Evolutionary conservation across 2,329 filamentous ascomycete genomes (phyloP).

Genomic region (Botryotinia convoluta): DNA sequence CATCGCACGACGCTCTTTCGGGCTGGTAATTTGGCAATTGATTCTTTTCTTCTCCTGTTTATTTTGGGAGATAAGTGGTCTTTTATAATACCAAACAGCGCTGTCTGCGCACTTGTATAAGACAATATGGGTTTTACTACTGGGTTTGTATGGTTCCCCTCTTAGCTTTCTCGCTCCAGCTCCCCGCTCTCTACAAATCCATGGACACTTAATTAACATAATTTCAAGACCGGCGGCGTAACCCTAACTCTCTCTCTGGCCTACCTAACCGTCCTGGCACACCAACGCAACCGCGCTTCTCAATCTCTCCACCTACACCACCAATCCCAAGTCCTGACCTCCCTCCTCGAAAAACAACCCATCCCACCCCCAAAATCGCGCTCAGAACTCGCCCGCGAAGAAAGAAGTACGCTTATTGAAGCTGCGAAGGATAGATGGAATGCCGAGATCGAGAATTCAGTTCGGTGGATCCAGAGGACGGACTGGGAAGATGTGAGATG

Average conservation of each 20-base stretch:
- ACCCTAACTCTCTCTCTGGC: conserved; percentile 71
- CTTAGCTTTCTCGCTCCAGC: background rate
- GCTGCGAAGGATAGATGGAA: conserved; percentile 78
- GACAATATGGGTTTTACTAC: conserved; percentile 66
- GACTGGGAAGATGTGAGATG: conserved; percentile 64
- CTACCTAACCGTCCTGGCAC: conserved; percentile 68
- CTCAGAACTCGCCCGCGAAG: conserved; percentile 49
- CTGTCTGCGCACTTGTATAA: conserved; percentile 23
- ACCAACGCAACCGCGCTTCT: conserved; percentile 60
- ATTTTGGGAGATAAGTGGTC: background rate
- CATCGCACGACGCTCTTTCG: conserved; percentile 24
- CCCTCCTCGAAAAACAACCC: conserved; percentile 50
- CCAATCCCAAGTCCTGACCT: conserved; percentile 54
- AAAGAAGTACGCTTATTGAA: conserved; percentile 59
- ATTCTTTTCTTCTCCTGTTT: background rate
- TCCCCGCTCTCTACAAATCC: background rate
- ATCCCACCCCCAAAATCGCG: conserved; percentile 50
- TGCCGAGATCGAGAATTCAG: conserved; percentile 64
- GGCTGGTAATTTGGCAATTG: conserved; percentile 22
- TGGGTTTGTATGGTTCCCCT: conserved; percentile 61
- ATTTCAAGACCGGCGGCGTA: conserved; percentile 65
- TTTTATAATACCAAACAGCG: conserved; percentile 17
- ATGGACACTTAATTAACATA: conserved; percentile 21
- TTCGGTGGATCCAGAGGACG: conserved; percentile 62
- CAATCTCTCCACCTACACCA: conserved; percentile 33